Percentiles rank a stretch among this genome's conserved stretches.
Conservation (phyloP, 192 early-diverging fungal species). For the Irineochytrium annulatum region DNA sequence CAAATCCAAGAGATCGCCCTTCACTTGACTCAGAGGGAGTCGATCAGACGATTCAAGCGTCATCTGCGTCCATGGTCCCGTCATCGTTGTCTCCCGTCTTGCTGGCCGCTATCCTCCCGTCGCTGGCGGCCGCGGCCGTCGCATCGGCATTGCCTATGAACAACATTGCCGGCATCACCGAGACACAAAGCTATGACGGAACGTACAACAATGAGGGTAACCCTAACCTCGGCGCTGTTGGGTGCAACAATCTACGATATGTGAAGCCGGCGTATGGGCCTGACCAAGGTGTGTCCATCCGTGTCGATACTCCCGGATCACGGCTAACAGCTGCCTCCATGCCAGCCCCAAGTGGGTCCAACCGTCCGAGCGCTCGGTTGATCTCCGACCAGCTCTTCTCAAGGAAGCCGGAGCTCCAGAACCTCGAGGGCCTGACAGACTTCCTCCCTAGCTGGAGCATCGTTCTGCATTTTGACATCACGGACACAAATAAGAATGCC, state of each 20-base stretch:
- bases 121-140: too few relatives aligned
- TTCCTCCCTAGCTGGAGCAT: conserved; percentile 24
- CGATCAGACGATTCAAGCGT: too few relatives aligned
- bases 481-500: conserved; percentile 5
- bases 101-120: too few relatives aligned
- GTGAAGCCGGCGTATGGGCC: conserved; percentile 9
- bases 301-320: not conserved
- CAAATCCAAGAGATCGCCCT: too few relatives aligned
- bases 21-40: too few relatives aligned
- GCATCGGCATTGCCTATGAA: too few relatives aligned
- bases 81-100: too few relatives aligned
- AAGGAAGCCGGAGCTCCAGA: not conserved
- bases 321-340: not conserved
- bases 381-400: conserved; percentile 16
- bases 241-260: not conserved
- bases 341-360: conserved; percentile 7
- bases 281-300: conserved; percentile 9
- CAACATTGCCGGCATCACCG: too few relatives aligned
- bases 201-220: conserved; percentile 20
- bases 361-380: conserved; percentile 8
- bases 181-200: conserved; percentile 22
- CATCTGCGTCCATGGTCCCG: too few relatives aligned
- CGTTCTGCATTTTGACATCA: conserved; percentile 33
- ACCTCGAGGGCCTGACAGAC: conserved; percentile 7
- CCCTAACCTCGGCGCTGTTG: conserved; percentile 6